Evolutionary conservation across 2,329 filamentous ascomycete genomes (phyloP), one percentile per base, ranked within the genome.

Genomic region (Alternaria sp.): DNA sequence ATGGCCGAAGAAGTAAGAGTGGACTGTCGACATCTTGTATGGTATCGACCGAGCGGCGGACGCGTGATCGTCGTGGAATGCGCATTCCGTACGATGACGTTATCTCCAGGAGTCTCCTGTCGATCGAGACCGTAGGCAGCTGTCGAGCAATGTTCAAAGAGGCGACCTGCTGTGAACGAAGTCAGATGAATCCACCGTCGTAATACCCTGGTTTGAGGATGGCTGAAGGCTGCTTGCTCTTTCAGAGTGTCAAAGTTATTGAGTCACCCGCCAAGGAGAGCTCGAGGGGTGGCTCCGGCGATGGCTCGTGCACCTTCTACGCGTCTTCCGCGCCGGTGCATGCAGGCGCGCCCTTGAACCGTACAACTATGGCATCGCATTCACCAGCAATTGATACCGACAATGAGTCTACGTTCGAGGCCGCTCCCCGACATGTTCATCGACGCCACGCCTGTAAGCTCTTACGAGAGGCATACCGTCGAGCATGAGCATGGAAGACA

Each of bases 281-380:
- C 5, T 26, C 23, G 23, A 25, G 8, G 23, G 47, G 30, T 21
- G 8, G 19, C 8, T 19, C 12, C 6, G 28, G 28, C 3, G 28
- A 51, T 32, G 17, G 47, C 17, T 19, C 47, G 28, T 51, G 47
- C 47, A 21, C 47, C 19, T 17, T 47, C 23, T 47, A 17, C 23
- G 23, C 23, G 19, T 26, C 23, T 23, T 15, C 9, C 44, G 44
- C 44, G 13, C 44, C 13, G 44, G 21, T 15, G 21, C 15, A 40
- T n/a, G 15, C 23, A n/a, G 15, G n/a, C 45, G 25, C 5, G 11
- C 15, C 8, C 13, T 26, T 25, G 23, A 21, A 7, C 3, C 9
- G 1, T 2, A 47, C 6, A 15, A 26, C 5, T 1, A 11, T 26
- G 17, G 3, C 5, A 4, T 47, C 23, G 23, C 45, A 15, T 26